Evolutionary conservation across 257 asterid species (phyloP).

Genomic region (Echium plantagineum): DNA sequence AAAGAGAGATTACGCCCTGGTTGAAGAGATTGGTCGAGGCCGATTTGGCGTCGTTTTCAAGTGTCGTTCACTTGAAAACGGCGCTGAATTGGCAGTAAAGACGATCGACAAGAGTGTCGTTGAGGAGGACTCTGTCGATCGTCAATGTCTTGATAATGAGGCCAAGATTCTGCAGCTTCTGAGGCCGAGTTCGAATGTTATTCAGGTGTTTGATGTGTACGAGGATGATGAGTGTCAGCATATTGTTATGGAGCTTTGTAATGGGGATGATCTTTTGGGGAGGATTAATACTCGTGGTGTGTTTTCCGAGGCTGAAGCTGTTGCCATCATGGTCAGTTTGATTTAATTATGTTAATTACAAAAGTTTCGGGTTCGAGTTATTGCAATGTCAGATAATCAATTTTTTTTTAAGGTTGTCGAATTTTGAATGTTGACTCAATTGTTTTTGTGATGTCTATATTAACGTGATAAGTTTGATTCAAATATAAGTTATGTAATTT

Average conservation of each 20-base stretch:
- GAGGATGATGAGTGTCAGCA: conserved; percentile 54
- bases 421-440: too few species aligned
- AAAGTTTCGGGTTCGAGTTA: too few species aligned
- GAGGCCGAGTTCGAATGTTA: conserved; percentile 31
- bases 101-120: conserved; percentile 51
- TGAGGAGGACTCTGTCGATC: conserved; percentile 46
- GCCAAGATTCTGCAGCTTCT: conserved; percentile 42
- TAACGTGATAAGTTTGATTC: too few species aligned
- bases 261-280: conserved; percentile 37
- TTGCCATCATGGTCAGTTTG: conserved; percentile 42
- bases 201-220: conserved; percentile 36
- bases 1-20: conserved; percentile 37
- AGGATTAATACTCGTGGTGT: conserved; percentile 26
- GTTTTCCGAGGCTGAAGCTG: conserved; percentile 50
- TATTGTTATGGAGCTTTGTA: conserved; percentile 51
- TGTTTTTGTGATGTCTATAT: too few species aligned
- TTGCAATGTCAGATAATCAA: too few species aligned
- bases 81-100: conserved; percentile 50
- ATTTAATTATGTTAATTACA: not conserved
- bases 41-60: conserved; percentile 57
- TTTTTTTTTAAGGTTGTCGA: too few species aligned
- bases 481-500: too few species aligned
- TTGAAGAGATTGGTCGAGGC: conserved; percentile 66
- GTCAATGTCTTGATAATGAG: conserved; percentile 55
- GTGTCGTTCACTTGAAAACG: conserved; percentile 40